These are phyloP conservation scores for Tetradesmus obliquus DNA, from an alignment of 139 green algal species.

Conservation along the genomic window DNA sequence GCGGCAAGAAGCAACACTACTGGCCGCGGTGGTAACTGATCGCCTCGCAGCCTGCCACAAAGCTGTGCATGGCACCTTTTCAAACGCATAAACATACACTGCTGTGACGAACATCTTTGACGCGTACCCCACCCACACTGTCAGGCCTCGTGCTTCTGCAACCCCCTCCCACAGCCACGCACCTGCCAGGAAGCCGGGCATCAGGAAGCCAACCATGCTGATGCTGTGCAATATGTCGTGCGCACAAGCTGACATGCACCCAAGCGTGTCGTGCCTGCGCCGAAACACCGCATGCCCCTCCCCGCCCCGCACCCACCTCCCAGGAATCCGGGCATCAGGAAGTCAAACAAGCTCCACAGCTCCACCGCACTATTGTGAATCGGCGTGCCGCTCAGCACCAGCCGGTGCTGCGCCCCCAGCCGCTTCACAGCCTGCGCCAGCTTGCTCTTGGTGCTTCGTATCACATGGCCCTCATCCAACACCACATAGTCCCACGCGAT, in stretches of 20 bases:
- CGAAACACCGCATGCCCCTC: too few relatives aligned
- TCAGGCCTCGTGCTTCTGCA: too few relatives aligned
- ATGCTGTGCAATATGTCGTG: too few relatives aligned
- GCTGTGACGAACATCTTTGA: too few relatives aligned
- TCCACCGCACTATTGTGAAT: slow-evolving; percentile 97
- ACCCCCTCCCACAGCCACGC: slow-evolving; percentile 43
- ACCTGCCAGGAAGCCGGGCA: slow-evolving; percentile 92
- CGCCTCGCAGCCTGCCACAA: too few relatives aligned
- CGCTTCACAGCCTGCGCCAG: slow-evolving; percentile 69
- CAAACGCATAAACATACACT: too few relatives aligned
- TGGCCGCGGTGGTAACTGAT: not conserved
- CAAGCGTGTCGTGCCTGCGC: too few relatives aligned
- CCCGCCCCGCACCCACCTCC: slow-evolving; percentile 59
- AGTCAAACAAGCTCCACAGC: slow-evolving; percentile 99
- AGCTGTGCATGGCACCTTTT: too few relatives aligned
- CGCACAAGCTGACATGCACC: too few relatives aligned
- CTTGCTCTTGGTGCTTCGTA: slow-evolving; percentile 88
- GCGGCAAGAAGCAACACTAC: not conserved
- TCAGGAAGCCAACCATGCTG: slow-evolving; percentile 98
- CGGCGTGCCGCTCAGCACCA: slow-evolving; percentile 93
- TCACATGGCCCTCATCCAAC: slow-evolving; percentile 97
- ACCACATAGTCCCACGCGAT: slow-evolving; percentile 90
- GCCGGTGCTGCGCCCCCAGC: slow-evolving; percentile 78
- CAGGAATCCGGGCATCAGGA: slow-evolving; percentile 97
- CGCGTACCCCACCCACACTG: too few relatives aligned